Evolutionary conservation across 345 rosid genomes (phyloP).

Genomic region (Cardamine resedifolia): DNA sequence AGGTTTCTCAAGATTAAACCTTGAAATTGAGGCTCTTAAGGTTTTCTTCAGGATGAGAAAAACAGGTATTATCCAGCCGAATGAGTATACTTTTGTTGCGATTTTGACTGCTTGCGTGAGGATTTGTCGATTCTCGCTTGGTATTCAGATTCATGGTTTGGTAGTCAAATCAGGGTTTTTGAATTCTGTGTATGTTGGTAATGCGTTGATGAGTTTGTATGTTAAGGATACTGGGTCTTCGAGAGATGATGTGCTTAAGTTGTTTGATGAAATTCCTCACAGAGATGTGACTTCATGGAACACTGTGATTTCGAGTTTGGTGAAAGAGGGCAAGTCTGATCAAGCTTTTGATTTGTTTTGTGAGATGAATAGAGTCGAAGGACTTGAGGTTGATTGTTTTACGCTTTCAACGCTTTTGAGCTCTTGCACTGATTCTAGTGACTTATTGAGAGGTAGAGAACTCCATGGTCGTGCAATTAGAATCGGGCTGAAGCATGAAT

Average conservation of each 20-base stretch:
- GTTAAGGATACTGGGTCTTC: constrained; percentile 38
- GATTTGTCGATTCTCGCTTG: constrained; percentile 24
- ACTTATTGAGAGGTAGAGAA: constrained; percentile 53
- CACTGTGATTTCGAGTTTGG: constrained; percentile 63
- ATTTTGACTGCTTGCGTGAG: constrained; percentile 38
- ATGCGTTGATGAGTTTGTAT: constrained; percentile 70
- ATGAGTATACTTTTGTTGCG: constrained; percentile 40
- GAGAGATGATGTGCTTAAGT: constrained; percentile 38
- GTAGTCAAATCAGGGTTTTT: constrained; percentile 36
- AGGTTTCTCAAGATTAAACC: constrained; percentile 52
- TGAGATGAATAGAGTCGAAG: constrained; percentile 41
- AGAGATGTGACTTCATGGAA: constrained; percentile 76
- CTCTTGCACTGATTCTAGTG: constrained; percentile 52
- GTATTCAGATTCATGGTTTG: constrained; percentile 40
- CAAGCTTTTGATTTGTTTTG: constrained; percentile 52
- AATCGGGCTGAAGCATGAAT: constrained; percentile 48
- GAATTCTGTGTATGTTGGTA: constrained; percentile 50
- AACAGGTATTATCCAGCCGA: constrained; percentile 27
- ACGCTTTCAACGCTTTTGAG: constrained; percentile 63
- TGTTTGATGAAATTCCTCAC: constrained; percentile 69
- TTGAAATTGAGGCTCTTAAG: constrained; percentile 50
- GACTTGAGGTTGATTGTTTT: constrained; percentile 50
- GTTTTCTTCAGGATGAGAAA: constrained; percentile 64
- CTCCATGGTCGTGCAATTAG: constrained; percentile 67
- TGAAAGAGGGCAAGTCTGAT: constrained; percentile 42